Base-by-base conservation (phyloP, 352 stramenopile species). In the Phytophthora colocasiae region DNA sequence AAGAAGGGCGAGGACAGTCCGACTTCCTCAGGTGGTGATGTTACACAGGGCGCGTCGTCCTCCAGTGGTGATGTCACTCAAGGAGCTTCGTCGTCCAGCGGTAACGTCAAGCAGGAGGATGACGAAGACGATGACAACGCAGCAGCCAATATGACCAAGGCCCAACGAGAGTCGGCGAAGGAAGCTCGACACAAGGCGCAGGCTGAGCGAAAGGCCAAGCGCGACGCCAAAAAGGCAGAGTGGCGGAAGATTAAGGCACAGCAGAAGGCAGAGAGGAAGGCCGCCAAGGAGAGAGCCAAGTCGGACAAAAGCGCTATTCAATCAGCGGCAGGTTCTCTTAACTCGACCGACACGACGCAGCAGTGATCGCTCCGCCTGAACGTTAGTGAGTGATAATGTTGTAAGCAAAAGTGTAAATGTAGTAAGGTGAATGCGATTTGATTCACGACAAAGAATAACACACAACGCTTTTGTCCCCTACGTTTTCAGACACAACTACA, bases 241-340 rank as follows among this genome's bases (percentile, higher is more conserved):
- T 73, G 66, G 66, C 66, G 66, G 2, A 74, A 65, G 53, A 65
- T 71, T 26, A 74, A 67, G 47, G 60, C 62, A 2, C 47, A 74
- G 31, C 60, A 74, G 27, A 74, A 66, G 48, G 60, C 53, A 29
- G 66, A 66, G 17, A 43, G 39, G 36, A 66, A 74, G 49, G 66
- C 66, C 15, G 54, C 66, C 22, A 70, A 74, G 29, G 53, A 50
- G 41, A 60, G 60, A 38, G 60, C 24, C 1, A 63, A 58, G 29
- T 66, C 66, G 2, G 55, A 66, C 17, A 62, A 36, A 12, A 74
- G 66, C 27, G 66, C 55, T 14, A 61, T 66, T 57, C 66, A 63
- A 32, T 61, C 53, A 36, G 50, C 49, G 29, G 60, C 44, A 6
- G 66, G 48, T 24, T 58, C 43, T 12, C 39, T 39, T 10, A 74